Base-by-base conservation (phyloP, 129 eudicot genomes). In the Chrysanthemum makinoi region DNA sequence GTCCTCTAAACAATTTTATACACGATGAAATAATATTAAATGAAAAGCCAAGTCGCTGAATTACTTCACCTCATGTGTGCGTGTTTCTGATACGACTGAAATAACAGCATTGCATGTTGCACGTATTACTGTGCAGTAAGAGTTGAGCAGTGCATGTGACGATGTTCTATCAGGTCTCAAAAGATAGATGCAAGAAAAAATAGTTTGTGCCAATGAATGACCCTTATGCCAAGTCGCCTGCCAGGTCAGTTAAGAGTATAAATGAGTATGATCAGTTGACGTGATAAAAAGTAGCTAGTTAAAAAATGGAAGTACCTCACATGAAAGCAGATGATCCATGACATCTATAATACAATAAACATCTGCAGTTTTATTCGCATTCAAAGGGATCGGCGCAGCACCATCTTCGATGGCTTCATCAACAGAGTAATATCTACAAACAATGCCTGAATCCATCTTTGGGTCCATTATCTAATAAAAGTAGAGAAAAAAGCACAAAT, bases 221-320 rank as follows among this genome's bases (percentile, higher is more conserved):
- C 98, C 98, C 83, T 86, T 94, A 81, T 94, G 98, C 98, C 98
- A 94, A 20, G 98, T 94, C 69, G 97, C 98, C 98, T 94, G 98
- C 78, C 82, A 73, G 52, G 47, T 28, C 7, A 22, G 5, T 56
- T 0, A 47, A 52, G 19, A 33, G 62, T 44, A n/a, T 10, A 61
- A 8, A 17, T 53, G 65, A 4, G 46, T 58, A 54, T 13, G 16
- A 46, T 24, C 68, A 73, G 52, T 61, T 48, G 28, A 72, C 57
- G 63, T 48, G 28, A 72, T 72, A 65, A 58, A 58, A 73, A 71
- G 61, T 48, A 80, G 44, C 58, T n/a, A 54, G 24, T 16, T 66
- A 43, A 24, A 57, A 56, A 70, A 55, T 18, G 73, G 22, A 68
- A 28, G 55, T 88, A 94, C 98, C 98, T 94, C 98, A 75, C 97